These are phyloP conservation scores for Sporisorium iseilematis-ciliati DNA, from an alignment of 1,284 basidiomycete species.

Conservation along the genomic window DNA sequence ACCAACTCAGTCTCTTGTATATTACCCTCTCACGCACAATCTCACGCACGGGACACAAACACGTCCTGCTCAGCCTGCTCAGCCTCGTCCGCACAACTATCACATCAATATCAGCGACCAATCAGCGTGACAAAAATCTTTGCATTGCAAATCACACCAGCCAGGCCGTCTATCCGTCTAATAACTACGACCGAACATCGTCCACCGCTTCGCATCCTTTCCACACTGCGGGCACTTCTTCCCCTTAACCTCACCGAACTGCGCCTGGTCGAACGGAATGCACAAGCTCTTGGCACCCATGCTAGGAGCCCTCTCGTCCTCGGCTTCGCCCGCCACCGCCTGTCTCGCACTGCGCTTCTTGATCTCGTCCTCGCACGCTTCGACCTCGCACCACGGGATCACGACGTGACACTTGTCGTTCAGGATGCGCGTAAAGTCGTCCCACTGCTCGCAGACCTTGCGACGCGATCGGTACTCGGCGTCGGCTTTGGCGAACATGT, in stretches of 20 bases:
- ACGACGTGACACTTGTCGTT: constrained; percentile 89
- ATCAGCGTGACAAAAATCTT: not conserved
- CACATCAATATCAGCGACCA: too few species aligned
- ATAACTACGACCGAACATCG: constrained; percentile 69
- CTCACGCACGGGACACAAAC: too few species aligned
- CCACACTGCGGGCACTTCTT: constrained; percentile 67
- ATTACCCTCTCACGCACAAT: too few species aligned
- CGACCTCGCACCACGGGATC: constrained; percentile 96
- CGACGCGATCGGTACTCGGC: constrained; percentile 81
- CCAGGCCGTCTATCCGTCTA: constrained; percentile 33
- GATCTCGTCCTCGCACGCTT: constrained; percentile 96
- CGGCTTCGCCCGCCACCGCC: constrained; percentile 54
- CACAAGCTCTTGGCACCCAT: constrained; percentile 97
- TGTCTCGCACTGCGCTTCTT: constrained; percentile 85
- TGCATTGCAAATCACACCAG: not conserved
- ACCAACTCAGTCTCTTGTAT: too few species aligned
- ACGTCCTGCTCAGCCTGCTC: too few species aligned
- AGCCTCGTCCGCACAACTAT: too few species aligned
- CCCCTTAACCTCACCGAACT: constrained; percentile 62
- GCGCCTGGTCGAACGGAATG: constrained; percentile 94
- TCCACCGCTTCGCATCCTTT: constrained; percentile 66
- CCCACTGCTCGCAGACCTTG: constrained; percentile 83
- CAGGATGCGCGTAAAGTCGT: constrained; percentile 88
- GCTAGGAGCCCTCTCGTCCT: constrained; percentile 88
- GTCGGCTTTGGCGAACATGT: constrained; percentile 87